Evolutionary conservation across 2,329 filamentous ascomycete genomes (phyloP).

Genomic region (Cytospora piceicola): DNA sequence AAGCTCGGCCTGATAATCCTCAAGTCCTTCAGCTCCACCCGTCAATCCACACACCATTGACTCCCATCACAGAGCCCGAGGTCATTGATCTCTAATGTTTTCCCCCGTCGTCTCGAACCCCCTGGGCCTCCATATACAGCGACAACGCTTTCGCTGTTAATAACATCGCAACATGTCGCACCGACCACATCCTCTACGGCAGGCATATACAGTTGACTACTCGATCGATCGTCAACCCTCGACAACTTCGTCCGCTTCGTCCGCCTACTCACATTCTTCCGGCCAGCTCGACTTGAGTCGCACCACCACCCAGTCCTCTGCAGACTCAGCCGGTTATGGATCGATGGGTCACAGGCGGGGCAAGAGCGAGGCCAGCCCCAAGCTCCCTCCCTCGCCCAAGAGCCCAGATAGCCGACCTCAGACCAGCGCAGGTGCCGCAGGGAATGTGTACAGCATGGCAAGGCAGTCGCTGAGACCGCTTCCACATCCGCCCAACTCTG

Average conservation of each 20-base stretch:
- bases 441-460: slow-evolving; percentile 70
- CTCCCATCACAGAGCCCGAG: slow-evolving; percentile 23
- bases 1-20: slow-evolving; percentile 21
- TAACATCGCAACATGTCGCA: slow-evolving; percentile 52
- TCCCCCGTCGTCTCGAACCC: slow-evolving; percentile 19
- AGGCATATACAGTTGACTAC: slow-evolving; percentile 57
- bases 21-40: slow-evolving; percentile 22
- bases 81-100: slow-evolving; percentile 24
- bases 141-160: slow-evolving; percentile 24
- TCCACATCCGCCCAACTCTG: slow-evolving; percentile 63
- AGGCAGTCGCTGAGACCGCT: slow-evolving; percentile 79
- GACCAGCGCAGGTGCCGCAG: slow-evolving; percentile 55
- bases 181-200: slow-evolving; percentile 61
- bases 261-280: slow-evolving; percentile 65
- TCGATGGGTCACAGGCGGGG: slow-evolving; percentile 69
- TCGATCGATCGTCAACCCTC: slow-evolving; percentile 65
- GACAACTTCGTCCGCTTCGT: slow-evolving; percentile 72
- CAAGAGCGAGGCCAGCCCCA: slow-evolving; percentile 68
- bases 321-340: slow-evolving; percentile 65
- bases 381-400: slow-evolving; percentile 52
- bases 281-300: slow-evolving; percentile 59
- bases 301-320: slow-evolving; percentile 73
- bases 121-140: slow-evolving; percentile 22
- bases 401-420: slow-evolving; percentile 43
- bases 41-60: slow-evolving; percentile 23